Base-by-base conservation (phyloP, 2,329 filamentous ascomycete species). In the Aspergillus nomiae region DNA sequence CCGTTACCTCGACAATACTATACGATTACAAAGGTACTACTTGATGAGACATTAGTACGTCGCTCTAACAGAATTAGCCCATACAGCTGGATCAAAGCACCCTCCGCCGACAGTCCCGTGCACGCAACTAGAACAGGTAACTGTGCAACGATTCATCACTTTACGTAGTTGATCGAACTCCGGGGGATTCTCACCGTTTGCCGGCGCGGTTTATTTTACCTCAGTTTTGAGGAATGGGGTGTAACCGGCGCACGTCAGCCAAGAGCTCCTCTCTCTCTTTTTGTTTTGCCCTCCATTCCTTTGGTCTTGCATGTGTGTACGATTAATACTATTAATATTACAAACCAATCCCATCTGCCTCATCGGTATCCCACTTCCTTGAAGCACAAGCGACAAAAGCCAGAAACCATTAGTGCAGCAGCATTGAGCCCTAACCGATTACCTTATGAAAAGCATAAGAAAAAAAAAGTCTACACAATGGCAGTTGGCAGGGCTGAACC, bases 161-260 rank as follows among this genome's bases (percentile, higher is more conserved):
- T 36, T 41, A 48, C 46, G 21, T 34, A 45, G 16, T n/a, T 28
- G 54, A 59, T 72, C 63, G 61, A 63, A 70, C 69, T 71, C 73
- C 66, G 73, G 72, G 73, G 73, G 71, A 75, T 73, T 70, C 65
- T 72, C 71, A 68, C 66, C 63, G 66, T 66, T 41, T 69, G 59
- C 57, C 62, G 64, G 60, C 60, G 41, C 60, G 61, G 59, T 53
- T 60, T 58, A 41, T 55, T 66, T 67, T 60, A 56, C 59, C 50
- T 48, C 45, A 48, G 43, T 24, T 46, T 24, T 46, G 43, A 46
- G 43, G n/a, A 24, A 46, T 46, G 43, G 43, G 41, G 58, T 46
- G 51, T 58, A 43, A 60, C 41, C 60, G n/a, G 14, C 4, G 34
- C 32, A 73, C 70, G 71, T 74, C 71, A 73, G 71, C 71, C 71